These are phyloP conservation scores for Nigrospora osmanthi DNA, from an alignment of 2,329 filamentous ascomycete genomes.

Conservation along the genomic window DNA sequence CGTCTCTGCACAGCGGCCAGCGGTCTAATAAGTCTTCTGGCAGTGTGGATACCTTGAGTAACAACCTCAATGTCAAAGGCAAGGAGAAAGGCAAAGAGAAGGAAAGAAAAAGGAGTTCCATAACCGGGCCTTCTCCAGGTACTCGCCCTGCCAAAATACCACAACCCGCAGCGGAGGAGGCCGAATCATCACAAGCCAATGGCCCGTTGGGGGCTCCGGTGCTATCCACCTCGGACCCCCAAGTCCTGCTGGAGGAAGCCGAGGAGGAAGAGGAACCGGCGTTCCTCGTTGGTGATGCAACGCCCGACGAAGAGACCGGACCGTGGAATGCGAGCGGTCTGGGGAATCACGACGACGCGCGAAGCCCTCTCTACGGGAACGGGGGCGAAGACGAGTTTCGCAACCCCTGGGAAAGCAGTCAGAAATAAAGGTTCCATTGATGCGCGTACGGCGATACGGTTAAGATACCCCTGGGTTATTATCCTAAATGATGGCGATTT, in stretches of 20 bases:
- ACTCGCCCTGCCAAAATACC: slow-evolving; percentile 2
- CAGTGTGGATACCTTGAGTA: slow-evolving; percentile 15
- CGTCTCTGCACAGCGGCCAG: slow-evolving; percentile 18
- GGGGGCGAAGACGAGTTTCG: slow-evolving; percentile 33
- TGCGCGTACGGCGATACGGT: too few species aligned
- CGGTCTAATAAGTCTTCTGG: slow-evolving; percentile 9
- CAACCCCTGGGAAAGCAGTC: slow-evolving; percentile 32
- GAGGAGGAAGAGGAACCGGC: slow-evolving; percentile 18
- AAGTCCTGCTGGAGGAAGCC: slow-evolving; percentile 22
- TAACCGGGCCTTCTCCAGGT: slow-evolving; percentile 10
- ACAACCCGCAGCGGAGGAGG: slow-evolving; percentile 13
- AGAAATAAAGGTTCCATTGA: too few species aligned
- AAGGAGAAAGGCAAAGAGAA: slow-evolving; percentile 23
- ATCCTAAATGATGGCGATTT: too few species aligned
- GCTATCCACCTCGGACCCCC: slow-evolving; percentile 20
- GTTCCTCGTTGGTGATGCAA: slow-evolving; percentile 13
- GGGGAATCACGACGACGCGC: background rate
- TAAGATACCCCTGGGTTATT: too few species aligned
- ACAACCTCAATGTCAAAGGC: slow-evolving; percentile 8
- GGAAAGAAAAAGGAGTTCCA: slow-evolving; percentile 14
- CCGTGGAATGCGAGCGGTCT: slow-evolving; percentile 3
- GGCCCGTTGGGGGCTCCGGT: slow-evolving; percentile 22
- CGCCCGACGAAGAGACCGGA: slow-evolving; percentile 12
- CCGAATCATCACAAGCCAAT: slow-evolving; percentile 18
- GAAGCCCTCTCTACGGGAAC: slow-evolving; percentile 7